Evolutionary conservation across 768 basidiomycete genomes (phyloP).

Genomic region (Suillus plorans): DNA sequence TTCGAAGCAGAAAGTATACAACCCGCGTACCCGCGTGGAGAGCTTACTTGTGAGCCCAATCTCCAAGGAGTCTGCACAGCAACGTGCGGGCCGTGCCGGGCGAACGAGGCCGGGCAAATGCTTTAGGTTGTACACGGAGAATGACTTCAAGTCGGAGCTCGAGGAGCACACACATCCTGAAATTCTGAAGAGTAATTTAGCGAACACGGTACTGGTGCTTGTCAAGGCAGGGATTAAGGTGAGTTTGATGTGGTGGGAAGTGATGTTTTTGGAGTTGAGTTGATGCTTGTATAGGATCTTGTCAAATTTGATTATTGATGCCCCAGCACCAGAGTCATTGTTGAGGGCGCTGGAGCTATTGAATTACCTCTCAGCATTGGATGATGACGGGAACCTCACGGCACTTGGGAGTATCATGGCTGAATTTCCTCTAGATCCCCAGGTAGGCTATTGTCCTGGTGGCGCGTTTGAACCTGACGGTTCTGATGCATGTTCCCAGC

Average conservation of each 20-base stretch:
- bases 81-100: slow-evolving; percentile 94
- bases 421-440: slow-evolving; percentile 96
- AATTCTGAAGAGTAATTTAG: slow-evolving; percentile 89
- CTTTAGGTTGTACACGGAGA: slow-evolving; percentile 95
- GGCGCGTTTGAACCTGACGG: not conserved
- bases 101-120: slow-evolving; percentile 96
- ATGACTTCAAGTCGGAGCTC: slow-evolving; percentile 84
- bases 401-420: slow-evolving; percentile 90
- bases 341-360: slow-evolving; percentile 96
- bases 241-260: slow-evolving; percentile 5
- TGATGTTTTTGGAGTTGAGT: slow-evolving; percentile 1
- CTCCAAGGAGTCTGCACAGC: slow-evolving; percentile 95
- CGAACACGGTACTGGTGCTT: slow-evolving; percentile 89
- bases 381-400: slow-evolving; percentile 92
- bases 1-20: slow-evolving; percentile 98
- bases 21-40: slow-evolving; percentile 95
- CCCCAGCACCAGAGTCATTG: slow-evolving; percentile 92
- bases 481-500: slow-evolving; percentile 28
- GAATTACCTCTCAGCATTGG: slow-evolving; percentile 88
- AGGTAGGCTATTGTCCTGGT: slow-evolving; percentile 45
- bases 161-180: slow-evolving; percentile 98
- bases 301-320: slow-evolving; percentile 87
- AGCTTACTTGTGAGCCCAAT: slow-evolving; percentile 91
- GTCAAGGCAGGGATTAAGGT: slow-evolving; percentile 93
- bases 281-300: slow-evolving; percentile 51